Percentiles rank a stretch among this genome's conserved stretches.
Conservation (phyloP, 805 yeast genomes). For the Yamadazyma laniorum region DNA sequence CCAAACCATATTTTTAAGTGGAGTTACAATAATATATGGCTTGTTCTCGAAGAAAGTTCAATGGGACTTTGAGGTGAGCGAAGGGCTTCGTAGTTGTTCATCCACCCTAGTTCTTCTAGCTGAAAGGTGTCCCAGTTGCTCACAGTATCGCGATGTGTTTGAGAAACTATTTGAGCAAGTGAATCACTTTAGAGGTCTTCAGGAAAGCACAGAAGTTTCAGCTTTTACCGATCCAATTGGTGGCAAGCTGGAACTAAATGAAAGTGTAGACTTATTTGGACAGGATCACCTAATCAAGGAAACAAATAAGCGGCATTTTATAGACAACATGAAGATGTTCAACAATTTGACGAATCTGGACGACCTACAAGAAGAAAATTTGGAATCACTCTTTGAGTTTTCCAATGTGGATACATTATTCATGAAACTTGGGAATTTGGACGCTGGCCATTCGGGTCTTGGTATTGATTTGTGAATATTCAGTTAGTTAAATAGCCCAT, state of each 20-base stretch:
- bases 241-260: background rate
- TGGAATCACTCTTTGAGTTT: background rate
- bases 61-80: slow-evolving; percentile 7
- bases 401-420: background rate
- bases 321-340: slow-evolving; percentile 2
- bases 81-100: slow-evolving; percentile 10
- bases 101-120: slow-evolving; percentile 3
- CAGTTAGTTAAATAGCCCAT: background rate
- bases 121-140: slow-evolving; percentile 5
- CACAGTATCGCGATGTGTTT: slow-evolving; percentile 3
- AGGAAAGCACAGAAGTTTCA: background rate
- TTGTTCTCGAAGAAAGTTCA: slow-evolving; percentile 3
- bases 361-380: background rate
- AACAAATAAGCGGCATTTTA: slow-evolving; percentile 1
- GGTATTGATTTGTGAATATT: background rate
- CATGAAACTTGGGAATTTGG: background rate
- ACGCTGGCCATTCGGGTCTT: background rate
- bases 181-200: background rate
- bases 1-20: slow-evolving; percentile 11
- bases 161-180: slow-evolving; percentile 7
- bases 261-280: slow-evolving; percentile 5
- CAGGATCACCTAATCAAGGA: slow-evolving; percentile 1
- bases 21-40: slow-evolving; percentile 10
- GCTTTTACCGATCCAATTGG: background rate
- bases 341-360: background rate